These are phyloP conservation scores for Exidia glandulosa DNA, from an alignment of 768 basidiomycete species.

Conservation along the genomic window DNA sequence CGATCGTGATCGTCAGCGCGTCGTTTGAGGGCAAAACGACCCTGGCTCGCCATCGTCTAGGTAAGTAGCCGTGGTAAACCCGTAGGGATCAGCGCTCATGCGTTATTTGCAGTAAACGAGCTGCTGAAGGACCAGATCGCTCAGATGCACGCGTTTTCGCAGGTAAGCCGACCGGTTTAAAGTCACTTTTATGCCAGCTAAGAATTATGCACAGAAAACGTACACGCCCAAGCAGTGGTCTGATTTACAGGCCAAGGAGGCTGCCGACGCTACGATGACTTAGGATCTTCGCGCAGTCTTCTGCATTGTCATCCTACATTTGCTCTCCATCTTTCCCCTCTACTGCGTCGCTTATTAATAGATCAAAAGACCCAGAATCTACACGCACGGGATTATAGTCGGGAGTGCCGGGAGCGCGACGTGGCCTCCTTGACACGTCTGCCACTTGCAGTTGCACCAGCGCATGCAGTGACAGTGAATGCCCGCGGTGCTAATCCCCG, in stretches of 20 bases:
- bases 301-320: no score
- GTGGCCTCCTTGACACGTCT: no score
- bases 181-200: neutral
- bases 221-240: constrained; percentile 53
- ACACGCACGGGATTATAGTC: no score
- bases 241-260: constrained; percentile 6
- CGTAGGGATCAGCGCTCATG: neutral
- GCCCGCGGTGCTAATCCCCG: no score
- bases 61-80: constrained; percentile 27
- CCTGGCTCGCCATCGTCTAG: constrained; percentile 61
- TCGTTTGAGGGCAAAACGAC: constrained; percentile 72
- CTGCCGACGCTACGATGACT: neutral
- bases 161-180: constrained; percentile 34
- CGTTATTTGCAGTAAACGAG: constrained; percentile 60
- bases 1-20: constrained; percentile 70
- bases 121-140: constrained; percentile 62
- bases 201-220: constrained; percentile 43
- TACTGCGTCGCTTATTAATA: no score
- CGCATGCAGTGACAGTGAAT: no score
- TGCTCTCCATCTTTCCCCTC: no score
- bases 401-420: no score
- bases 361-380: no score
- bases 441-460: no score
- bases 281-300: neutral
- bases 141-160: constrained; percentile 81